Percentiles rank a stretch among this genome's conserved stretches.
Evolutionary conservation across 1,139 yeast species (phyloP).

Genomic region (Debaryomycetaceae sp.): DNA sequence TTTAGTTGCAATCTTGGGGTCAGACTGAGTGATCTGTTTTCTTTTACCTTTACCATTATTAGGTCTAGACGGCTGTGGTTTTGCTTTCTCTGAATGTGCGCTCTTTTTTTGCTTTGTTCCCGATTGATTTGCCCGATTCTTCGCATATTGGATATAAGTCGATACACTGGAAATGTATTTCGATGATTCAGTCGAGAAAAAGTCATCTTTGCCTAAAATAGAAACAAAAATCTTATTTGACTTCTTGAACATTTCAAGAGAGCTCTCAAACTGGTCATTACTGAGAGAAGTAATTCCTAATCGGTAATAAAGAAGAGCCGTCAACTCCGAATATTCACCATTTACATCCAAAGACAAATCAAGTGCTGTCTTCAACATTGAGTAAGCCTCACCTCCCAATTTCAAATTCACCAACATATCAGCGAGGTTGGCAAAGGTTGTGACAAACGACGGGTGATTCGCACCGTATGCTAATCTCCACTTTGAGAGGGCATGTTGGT

Average conservation of each 20-base stretch:
- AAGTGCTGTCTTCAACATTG: slow-evolving; percentile 48
- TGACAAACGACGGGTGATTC: slow-evolving; percentile 66
- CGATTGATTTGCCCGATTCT: slow-evolving; percentile 19
- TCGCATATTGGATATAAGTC: slow-evolving; percentile 36
- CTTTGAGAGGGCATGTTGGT: slow-evolving; percentile 55
- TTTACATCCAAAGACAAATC: slow-evolving; percentile 44
- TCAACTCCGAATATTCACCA: slow-evolving; percentile 57
- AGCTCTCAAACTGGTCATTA: slow-evolving; percentile 49
- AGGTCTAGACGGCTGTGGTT: not conserved
- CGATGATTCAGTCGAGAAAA: slow-evolving; percentile 59
- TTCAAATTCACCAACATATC: slow-evolving; percentile 55
- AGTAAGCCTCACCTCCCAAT: slow-evolving; percentile 27
- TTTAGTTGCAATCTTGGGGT: slow-evolving; percentile 55
- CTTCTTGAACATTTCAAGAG: slow-evolving; percentile 49
- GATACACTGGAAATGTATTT: slow-evolving; percentile 55
- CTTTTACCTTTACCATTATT: slow-evolving; percentile 12
- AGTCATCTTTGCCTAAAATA: slow-evolving; percentile 60
- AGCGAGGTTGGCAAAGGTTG: slow-evolving; percentile 65
- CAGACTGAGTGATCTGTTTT: slow-evolving; percentile 30
- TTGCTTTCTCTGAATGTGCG: slow-evolving; percentile 7
- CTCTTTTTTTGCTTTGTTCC: slow-evolving; percentile 10
- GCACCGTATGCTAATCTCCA: slow-evolving; percentile 56
- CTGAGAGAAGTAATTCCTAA: slow-evolving; percentile 62
- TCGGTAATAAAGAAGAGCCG: slow-evolving; percentile 61
- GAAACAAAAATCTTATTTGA: slow-evolving; percentile 54